Percentiles rank a stretch among this genome's conserved stretches.
These are phyloP conservation scores for Dimargaris verticillata DNA, from an alignment of 192 early-diverging fungal species.

Conservation along the genomic window DNA sequence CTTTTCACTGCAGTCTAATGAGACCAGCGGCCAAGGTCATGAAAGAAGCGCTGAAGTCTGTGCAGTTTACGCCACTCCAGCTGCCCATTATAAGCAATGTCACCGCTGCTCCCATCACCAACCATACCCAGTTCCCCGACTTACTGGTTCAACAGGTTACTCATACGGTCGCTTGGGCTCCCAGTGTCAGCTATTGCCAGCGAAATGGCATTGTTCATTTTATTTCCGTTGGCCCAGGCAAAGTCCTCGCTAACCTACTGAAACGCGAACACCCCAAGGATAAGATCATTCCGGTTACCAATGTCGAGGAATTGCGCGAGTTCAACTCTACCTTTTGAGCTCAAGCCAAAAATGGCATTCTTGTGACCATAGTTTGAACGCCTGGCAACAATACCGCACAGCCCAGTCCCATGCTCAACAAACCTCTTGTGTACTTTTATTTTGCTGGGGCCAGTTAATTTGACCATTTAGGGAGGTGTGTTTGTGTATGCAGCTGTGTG, in stretches of 20 bases:
- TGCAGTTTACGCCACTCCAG: slow-evolving; percentile 51
- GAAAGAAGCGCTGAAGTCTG: slow-evolving; percentile 44
- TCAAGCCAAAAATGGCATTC: not conserved
- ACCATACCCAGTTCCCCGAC: slow-evolving; percentile 38
- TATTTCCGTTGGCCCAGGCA: slow-evolving; percentile 70
- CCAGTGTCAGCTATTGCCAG: slow-evolving; percentile 64
- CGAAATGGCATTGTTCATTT: slow-evolving; percentile 67
- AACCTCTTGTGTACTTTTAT: too few relatives aligned
- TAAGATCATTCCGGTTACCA: slow-evolving; percentile 35
- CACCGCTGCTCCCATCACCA: slow-evolving; percentile 58
- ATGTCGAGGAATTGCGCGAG: slow-evolving; percentile 16
- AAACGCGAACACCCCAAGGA: slow-evolving; percentile 72
- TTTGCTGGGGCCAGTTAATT: too few relatives aligned
- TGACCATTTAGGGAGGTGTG: too few relatives aligned
- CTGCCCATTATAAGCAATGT: slow-evolving; percentile 89
- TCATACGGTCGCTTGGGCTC: slow-evolving; percentile 77
- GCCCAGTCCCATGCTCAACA: too few relatives aligned
- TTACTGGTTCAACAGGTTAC: slow-evolving; percentile 66
- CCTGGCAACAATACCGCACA: too few relatives aligned
- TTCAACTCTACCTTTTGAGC: slow-evolving; percentile 18
- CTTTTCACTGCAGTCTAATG: slow-evolving; percentile 93
- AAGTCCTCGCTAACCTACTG: slow-evolving; percentile 76
- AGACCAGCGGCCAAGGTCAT: slow-evolving; percentile 63
- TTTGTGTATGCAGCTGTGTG: too few relatives aligned
- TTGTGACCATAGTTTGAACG: too few relatives aligned